Base-by-base conservation (phyloP, 352 stramenopile genomes). In the Nothophytophthora sp. region DNA sequence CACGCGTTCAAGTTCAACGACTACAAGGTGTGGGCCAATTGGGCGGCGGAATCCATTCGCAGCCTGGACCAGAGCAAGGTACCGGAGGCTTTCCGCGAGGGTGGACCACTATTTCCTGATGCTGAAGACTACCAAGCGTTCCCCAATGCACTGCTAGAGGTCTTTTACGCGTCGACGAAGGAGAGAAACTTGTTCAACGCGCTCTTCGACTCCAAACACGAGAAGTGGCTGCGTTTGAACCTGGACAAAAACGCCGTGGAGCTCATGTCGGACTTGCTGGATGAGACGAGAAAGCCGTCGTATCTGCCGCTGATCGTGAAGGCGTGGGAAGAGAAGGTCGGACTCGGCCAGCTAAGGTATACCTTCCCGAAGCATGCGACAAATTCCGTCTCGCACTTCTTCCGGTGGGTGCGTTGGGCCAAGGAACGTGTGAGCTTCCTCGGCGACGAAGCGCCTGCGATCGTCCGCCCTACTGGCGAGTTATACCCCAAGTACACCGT, bases 331-430 rank as follows among this genome's bases (percentile, higher is more conserved):
- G 52, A 76, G 12, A 69, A 74, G 46, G 45, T 91, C 10, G 78
- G 70, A 3, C 54, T 78, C 8, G 66, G 68, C 0, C 67, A 88
- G 29, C 43, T 91, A 13, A 66, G 43, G 11, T 91, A 88, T 60
- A 88, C 78, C 16, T 80, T 94, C 29, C 79, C 78, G 1, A 94
- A 94, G 60, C 49, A 49, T 13, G 45, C 61, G 15, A 55, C 67
- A 29, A 90, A 88, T 44, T 72, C 69, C 23, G 74, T 89, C 23
- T 84, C 76, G 15, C 70, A 87, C 42, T 91, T 84, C 41, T 91
- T 88, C 54, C 55, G 79, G 30, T 94, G 84, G 84, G 37, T 92
- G 42, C 81, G 81, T 18, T 94, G 84, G 84, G 81, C 71, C 11
- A 94, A 92, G 52, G 84, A 94, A 39, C 77, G 81, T 35, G 68